phyloP scores from a whole-genome alignment of 257 asterid genomes.

The Haberlea rhodopensis region DNA sequence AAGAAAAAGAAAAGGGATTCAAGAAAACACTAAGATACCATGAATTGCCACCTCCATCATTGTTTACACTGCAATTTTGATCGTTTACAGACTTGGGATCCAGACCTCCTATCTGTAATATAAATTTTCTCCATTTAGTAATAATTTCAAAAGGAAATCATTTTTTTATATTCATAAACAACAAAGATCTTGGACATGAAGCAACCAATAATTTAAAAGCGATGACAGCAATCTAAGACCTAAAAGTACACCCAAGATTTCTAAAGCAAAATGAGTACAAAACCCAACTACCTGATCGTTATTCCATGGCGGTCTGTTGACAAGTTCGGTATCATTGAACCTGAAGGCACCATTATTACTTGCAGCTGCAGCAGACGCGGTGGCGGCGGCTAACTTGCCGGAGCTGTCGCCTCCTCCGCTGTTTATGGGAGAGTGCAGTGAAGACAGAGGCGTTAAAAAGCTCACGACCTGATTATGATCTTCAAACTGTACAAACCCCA shows the following conservation, averaged over 20 bases:
- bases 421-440: slow-evolving; percentile 28
- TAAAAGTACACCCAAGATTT: slow-evolving; percentile 23
- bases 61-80: slow-evolving; percentile 53
- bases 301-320: slow-evolving; percentile 62
- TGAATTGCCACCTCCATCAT: slow-evolving; percentile 55
- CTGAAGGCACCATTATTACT: slow-evolving; percentile 44
- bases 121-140: neutral
- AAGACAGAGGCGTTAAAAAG: slow-evolving; percentile 46
- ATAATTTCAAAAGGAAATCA: neutral
- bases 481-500: slow-evolving; percentile 75
- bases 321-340: slow-evolving; percentile 45
- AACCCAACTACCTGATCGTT: slow-evolving; percentile 52
- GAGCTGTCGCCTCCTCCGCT: slow-evolving; percentile 18
- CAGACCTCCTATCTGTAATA: slow-evolving; percentile 46
- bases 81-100: slow-evolving; percentile 57
- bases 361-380: neutral
- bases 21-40: slow-evolving; percentile 40
- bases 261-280: slow-evolving; percentile 23
- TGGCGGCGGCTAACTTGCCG: slow-evolving; percentile 29
- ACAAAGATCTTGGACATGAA: slow-evolving; percentile 33
- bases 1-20: neutral
- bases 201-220: slow-evolving; percentile 26
- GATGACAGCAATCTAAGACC: slow-evolving; percentile 5
- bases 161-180: neutral
- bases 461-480: slow-evolving; percentile 58